Conservation (phyloP, 2,329 filamentous ascomycete genomes). For the Penicillium sp. region DNA sequence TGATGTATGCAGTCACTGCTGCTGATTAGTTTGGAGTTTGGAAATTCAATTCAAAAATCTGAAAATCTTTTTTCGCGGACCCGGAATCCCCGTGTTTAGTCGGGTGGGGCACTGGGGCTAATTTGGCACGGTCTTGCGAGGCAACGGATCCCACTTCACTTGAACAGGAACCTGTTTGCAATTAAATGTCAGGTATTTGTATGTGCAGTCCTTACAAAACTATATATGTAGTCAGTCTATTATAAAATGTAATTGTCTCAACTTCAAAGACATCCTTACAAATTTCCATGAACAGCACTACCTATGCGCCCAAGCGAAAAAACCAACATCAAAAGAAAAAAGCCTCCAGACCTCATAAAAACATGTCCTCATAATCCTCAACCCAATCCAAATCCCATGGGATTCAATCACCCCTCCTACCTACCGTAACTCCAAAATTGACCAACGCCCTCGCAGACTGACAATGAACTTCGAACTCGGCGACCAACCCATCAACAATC, state of each 20-base stretch:
- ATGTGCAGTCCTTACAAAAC: too few relatives aligned
- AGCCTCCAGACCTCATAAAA: not conserved
- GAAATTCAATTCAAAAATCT: not conserved
- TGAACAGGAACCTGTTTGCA: too few relatives aligned
- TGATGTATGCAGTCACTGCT: not conserved
- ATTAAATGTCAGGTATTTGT: too few relatives aligned
- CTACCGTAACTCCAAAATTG: slow-evolving; percentile 21
- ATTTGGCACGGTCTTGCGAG: not conserved
- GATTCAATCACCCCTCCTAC: slow-evolving; percentile 10
- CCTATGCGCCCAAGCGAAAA: not conserved
- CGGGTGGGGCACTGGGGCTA: not conserved
- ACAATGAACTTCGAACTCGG: slow-evolving; percentile 19
- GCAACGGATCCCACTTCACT: too few relatives aligned
- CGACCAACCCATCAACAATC: slow-evolving; percentile 13
- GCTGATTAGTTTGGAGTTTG: not conserved
- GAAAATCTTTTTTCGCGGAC: not conserved
- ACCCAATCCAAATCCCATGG: not conserved
- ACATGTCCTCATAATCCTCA: not conserved
- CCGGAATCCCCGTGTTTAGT: not conserved
- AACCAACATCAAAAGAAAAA: not conserved
- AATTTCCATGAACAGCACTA: not conserved
- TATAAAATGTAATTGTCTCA: too few relatives aligned
- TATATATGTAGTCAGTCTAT: too few relatives aligned
- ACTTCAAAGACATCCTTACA: not conserved
- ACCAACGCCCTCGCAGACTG: slow-evolving; percentile 14